phyloP scores from a whole-genome alignment of 1,139 yeast species.

The Fermentozyma sake region DNA sequence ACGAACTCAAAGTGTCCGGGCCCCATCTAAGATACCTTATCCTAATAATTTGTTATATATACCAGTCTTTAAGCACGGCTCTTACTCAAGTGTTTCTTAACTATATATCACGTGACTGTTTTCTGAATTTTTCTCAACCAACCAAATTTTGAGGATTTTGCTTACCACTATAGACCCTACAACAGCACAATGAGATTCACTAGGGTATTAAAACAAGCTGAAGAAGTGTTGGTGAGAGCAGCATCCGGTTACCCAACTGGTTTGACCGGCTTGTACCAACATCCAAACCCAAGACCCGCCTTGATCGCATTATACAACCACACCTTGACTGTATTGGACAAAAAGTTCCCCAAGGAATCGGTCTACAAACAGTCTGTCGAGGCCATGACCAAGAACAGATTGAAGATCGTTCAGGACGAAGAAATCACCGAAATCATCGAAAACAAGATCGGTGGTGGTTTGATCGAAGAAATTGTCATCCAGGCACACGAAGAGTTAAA shows the following conservation, averaged over 20 bases:
- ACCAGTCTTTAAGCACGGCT: too few relatives aligned
- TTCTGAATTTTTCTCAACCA: conserved; percentile 4
- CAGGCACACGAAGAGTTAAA: conserved; percentile 82
- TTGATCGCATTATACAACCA: conserved; percentile 65
- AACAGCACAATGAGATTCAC: conserved; percentile 35
- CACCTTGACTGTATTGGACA: conserved; percentile 56
- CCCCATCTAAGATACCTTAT: too few relatives aligned
- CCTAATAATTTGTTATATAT: too few relatives aligned
- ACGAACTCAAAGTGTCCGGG: too few relatives aligned
- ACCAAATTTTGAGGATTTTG: conserved; percentile 6
- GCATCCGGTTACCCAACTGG: conserved; percentile 76
- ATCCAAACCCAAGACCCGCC: conserved; percentile 84
- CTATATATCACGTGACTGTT: too few relatives aligned
- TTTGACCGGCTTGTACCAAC: conserved; percentile 70
- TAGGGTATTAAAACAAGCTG: conserved; percentile 44
- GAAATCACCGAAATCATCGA: conserved; percentile 70
- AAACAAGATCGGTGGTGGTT: conserved; percentile 72
- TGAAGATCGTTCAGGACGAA: conserved; percentile 58
- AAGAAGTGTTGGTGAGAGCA: conserved; percentile 62
- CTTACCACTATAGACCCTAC: conserved; percentile 1
- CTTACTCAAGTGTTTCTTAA: too few relatives aligned
- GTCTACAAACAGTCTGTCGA: conserved; percentile 77
- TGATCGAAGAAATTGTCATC: conserved; percentile 75
- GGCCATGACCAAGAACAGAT: conserved; percentile 66
- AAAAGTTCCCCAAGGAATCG: conserved; percentile 63